These are phyloP conservation scores for Podospora tetraspora DNA, from an alignment of 495 filamentous ascomycete genomes.

Conservation along the genomic window DNA sequence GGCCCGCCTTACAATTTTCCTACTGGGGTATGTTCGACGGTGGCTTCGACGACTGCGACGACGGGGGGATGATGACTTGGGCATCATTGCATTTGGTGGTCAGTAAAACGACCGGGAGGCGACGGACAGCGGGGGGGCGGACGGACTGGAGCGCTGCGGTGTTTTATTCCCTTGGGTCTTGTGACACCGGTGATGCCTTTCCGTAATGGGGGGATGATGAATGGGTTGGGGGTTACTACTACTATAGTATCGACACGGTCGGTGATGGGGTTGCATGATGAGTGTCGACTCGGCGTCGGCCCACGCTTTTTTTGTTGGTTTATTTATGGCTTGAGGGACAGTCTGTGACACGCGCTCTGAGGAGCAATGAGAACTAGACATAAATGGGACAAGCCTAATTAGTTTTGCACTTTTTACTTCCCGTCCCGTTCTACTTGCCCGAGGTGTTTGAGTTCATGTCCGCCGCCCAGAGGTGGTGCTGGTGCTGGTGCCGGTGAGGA, in stretches of 20 bases:
- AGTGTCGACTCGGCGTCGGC: not conserved
- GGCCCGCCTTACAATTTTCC: not conserved
- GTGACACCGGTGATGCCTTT: not conserved
- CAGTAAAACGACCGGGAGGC: not conserved
- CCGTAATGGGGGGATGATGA: not conserved
- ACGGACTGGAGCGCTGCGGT: not conserved
- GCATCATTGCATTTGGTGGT: not conserved
- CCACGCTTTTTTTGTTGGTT: not conserved
- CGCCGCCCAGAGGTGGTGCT: too few species aligned
- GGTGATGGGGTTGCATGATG: not conserved
- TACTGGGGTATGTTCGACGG: not conserved
- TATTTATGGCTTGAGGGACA: not conserved
- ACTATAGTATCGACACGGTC: not conserved
- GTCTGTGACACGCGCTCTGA: not conserved
- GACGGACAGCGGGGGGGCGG: not conserved
- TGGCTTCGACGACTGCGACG: not conserved
- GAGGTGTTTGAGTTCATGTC: too few species aligned
- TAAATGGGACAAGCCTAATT: not conserved
- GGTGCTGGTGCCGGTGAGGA: too few species aligned
- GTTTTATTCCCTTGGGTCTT: not conserved
- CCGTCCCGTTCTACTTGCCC: too few species aligned
- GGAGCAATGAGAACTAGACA: not conserved
- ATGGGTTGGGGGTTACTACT: not conserved
- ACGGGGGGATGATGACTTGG: not conserved
- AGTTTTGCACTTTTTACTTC: not conserved